A percentile compares a stretch with the other conserved stretches of the same genome.
phyloP scores from a whole-genome alignment of 345 rosid genomes.

The Jatropha curcas region DNA sequence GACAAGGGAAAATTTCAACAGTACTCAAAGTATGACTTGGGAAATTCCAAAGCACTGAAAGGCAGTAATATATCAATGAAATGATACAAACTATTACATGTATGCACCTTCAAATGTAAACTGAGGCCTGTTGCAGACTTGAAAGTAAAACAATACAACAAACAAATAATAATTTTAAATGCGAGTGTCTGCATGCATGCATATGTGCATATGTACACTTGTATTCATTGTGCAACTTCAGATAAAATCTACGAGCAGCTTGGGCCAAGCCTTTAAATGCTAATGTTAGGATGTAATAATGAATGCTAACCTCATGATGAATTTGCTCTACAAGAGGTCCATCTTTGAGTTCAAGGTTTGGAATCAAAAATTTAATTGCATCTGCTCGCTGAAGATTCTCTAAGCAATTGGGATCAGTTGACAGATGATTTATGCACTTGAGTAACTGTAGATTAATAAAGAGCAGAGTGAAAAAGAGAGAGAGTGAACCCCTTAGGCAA shows the following conservation, averaged over 20 bases:
- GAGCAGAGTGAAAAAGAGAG: neutral
- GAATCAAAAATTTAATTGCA: conserved; percentile 90
- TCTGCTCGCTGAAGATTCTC: conserved; percentile 97
- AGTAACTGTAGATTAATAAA: conserved; percentile 52
- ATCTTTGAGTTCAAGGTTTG: conserved; percentile 89
- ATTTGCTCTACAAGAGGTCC: conserved; percentile 81
- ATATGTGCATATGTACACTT: neutral
- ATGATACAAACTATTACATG: neutral
- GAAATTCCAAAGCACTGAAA: neutral
- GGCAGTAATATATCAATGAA: neutral
- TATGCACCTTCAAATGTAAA: neutral
- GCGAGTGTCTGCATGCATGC: neutral
- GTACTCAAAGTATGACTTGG: neutral
- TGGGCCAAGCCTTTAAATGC: neutral
- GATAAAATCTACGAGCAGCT: neutral
- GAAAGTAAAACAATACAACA: neutral
- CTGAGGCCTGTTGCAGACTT: neutral
- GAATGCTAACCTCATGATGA: conserved; percentile 73
- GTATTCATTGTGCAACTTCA: neutral
- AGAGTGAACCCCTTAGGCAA: neutral
- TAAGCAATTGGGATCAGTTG: conserved; percentile 94
- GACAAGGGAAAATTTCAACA: neutral
- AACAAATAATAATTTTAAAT: neutral
- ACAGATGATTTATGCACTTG: conserved; percentile 82
- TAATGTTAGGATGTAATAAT: conserved; percentile 9